Evolutionary conservation across 2,329 filamentous ascomycete species (phyloP).

Genomic region (Apiospora hydei): DNA sequence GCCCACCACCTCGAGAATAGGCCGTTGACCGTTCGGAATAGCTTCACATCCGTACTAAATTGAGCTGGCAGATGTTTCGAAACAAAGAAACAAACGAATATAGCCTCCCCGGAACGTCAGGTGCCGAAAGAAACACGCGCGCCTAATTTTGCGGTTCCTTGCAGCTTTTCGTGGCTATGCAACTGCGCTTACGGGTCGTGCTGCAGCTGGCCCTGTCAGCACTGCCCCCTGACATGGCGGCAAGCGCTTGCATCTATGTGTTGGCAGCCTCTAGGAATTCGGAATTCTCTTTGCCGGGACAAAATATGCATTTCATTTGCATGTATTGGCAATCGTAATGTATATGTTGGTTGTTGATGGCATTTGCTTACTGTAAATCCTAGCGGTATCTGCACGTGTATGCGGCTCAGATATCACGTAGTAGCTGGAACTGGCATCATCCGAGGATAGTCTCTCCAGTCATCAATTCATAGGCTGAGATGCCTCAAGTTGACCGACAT

Average conservation of each 20-base stretch:
- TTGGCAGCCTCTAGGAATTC: background rate
- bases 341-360: background rate
- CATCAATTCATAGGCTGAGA: background rate
- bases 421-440: background rate
- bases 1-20: background rate
- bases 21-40: background rate
- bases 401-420: background rate
- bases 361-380: background rate
- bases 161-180: slow-evolving; percentile 8
- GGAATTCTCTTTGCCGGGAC: background rate
- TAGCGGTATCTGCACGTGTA: background rate
- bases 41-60: slow-evolving; percentile 14
- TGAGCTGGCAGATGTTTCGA: slow-evolving; percentile 12
- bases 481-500: background rate
- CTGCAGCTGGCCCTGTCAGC: background rate
- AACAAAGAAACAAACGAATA: background rate
- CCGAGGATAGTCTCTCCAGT: background rate
- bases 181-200: slow-evolving; percentile 11
- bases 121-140: background rate
- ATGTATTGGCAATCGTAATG: background rate
- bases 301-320: background rate
- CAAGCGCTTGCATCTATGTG: background rate
- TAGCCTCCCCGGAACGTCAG: background rate
- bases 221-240: slow-evolving; percentile 9
- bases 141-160: background rate